Base-by-base conservation (phyloP, 495 filamentous ascomycete genomes). In the Sordaria brevicollis region DNA sequence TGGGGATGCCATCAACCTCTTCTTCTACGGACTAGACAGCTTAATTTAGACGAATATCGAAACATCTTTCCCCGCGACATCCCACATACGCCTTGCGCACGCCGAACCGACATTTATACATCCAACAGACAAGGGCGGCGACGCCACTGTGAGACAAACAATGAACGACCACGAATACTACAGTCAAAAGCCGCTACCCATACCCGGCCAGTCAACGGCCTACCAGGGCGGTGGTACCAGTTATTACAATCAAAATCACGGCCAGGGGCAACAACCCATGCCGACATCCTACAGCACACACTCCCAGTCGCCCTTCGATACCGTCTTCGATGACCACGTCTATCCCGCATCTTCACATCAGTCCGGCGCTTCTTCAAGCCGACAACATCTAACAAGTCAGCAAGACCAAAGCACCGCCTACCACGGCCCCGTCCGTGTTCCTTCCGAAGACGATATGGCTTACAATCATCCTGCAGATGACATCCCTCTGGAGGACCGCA, bases 101-200 rank as follows among this genome's bases (percentile, higher is more conserved):
- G 36, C 33, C 35, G 37, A 49, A 57, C 35, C 38, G 54, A 29
- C 62, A 39, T 35, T 21, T 66, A 49, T 29, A 62, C 34, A n/a
- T 3, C n/a, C 65, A 39, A 66, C 35, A 57, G 39, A 31, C 67
- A 19, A 65, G 29, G 39, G 35, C 67, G 17, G 29, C 49, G 38
- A 66, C 29, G 29, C 34, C 34, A 25, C 66, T 11, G 34, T 21
- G n/a, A 31, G 38, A 33, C 69, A 37, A 11, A 62, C 13, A 43
- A 97, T 96, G 93, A 90, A 93, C 67, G 86, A 92, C 71, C 91
- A 93, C 83, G 89, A 93, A 70, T 93, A 93, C 79, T 93, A 93
- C 82, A 86, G 86, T 76, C 76, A 81, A 66, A 82, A 81, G 69
- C 82, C 86, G 72, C 78, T 77, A 29, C 79, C 74, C 41, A 35